Evolutionary conservation across 257 asterid genomes (phyloP).

Genomic region (Plantago ovata): DNA sequence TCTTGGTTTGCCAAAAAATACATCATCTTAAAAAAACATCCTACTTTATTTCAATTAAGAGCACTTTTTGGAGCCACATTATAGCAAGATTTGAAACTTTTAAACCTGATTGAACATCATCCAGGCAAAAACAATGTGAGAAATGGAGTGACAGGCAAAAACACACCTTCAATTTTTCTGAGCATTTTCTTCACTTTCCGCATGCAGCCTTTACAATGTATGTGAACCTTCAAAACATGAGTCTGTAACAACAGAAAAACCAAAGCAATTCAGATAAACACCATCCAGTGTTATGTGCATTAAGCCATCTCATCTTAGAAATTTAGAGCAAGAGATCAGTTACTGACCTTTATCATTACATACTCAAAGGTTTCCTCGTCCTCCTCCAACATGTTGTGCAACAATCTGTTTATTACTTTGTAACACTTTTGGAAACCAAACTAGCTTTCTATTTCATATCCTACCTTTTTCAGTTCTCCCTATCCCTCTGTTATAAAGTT

Average conservation of each 20-base stretch:
- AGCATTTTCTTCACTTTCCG: conserved; percentile 60
- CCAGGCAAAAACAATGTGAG: too few species aligned
- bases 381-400: not conserved
- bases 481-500: not conserved
- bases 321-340: not conserved
- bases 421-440: not conserved
- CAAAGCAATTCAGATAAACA: not conserved
- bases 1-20: not conserved
- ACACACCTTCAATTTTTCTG: conserved; percentile 43
- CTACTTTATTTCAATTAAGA: too few species aligned
- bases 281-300: too few species aligned
- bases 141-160: not conserved
- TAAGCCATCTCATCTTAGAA: not conserved
- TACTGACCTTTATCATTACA: conserved; percentile 4
- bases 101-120: too few species aligned
- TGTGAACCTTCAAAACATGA: conserved; percentile 56
- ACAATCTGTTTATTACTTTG: not conserved
- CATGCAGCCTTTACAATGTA: conserved; percentile 69
- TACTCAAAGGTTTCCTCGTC: conserved; percentile 7
- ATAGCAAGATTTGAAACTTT: not conserved
- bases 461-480: not conserved
- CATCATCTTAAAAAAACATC: not conserved
- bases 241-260: conserved; percentile 33
- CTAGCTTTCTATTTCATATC: not conserved
- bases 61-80: not conserved